These are phyloP conservation scores for Rasamsonia emersonii DNA, from an alignment of 2,329 filamentous ascomycete genomes.

Conservation along the genomic window DNA sequence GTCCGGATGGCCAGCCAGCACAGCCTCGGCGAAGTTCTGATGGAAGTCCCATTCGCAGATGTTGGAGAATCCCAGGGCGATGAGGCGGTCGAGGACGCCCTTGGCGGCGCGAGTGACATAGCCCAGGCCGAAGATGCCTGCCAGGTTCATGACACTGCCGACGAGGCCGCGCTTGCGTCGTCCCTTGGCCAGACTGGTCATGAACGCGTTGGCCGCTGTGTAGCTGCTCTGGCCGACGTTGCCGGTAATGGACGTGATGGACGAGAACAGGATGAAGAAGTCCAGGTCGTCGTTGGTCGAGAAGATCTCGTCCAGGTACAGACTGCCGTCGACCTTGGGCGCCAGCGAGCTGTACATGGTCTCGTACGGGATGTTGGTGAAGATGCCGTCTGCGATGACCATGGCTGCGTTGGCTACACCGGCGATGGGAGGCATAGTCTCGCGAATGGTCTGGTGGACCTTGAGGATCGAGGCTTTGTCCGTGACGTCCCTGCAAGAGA, in stretches of 20 bases:
- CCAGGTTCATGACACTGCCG: constrained; percentile 18
- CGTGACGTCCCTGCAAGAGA: constrained; percentile 15
- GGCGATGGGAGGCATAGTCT: constrained; percentile 14
- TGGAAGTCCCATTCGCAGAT: constrained; percentile 46
- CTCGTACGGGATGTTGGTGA: constrained; percentile 9
- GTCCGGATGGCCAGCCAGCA: constrained; percentile 33
- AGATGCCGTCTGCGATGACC: constrained; percentile 13
- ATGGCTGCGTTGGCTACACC: constrained; percentile 19
- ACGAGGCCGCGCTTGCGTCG: constrained; percentile 8
- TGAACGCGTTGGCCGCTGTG: constrained; percentile 31
- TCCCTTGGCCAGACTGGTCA: constrained; percentile 16
- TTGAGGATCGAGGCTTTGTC: constrained; percentile 7
- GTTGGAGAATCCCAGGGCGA: background rate
- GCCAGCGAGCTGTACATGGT: constrained; percentile 5
- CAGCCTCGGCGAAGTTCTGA: constrained; percentile 45
- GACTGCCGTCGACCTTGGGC: constrained; percentile 15
- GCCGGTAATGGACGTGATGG: constrained; percentile 26
- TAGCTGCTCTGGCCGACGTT: constrained; percentile 33
- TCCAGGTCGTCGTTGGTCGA: constrained; percentile 16
- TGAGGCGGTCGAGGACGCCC: constrained; percentile 1
- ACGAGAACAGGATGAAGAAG: constrained; percentile 35
- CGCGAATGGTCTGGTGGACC: constrained; percentile 7
- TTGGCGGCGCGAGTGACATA: constrained; percentile 9
- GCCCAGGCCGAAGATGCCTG: constrained; percentile 20
- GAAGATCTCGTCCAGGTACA: constrained; percentile 12